Base-by-base conservation (phyloP, 495 filamentous ascomycete species). In the Aspergillus hancockii region DNA sequence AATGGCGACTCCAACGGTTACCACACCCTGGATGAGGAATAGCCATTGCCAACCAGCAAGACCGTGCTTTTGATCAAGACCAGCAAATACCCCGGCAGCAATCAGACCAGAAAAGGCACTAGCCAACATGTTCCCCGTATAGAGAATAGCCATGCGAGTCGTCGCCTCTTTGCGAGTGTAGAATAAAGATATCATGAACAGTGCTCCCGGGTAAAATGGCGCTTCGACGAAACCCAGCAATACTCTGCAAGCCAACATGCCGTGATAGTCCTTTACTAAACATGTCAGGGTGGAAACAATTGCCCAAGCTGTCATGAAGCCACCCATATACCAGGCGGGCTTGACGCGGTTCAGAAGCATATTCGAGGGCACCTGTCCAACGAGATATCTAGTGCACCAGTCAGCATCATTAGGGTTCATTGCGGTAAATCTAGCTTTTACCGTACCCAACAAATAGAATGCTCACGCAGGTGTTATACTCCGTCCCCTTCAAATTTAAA, bases 331-430 rank as follows among this genome's bases (percentile, higher is more conserved):
- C 38, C 61, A 58, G 8, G 65, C 75, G 3, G 70, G 68, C 28
- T 65, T 65, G 21, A 67, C 61, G 3, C 67, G 64, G 59, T 84
- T 86, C 8, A 87, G 67, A 36, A 85, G 79, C 49, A 86, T 70
- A 52, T 86, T 88, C 0, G 82, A 85, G 0, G 84, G 85, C 18
- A 82, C 71, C 66, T 83, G 76, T 67, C 78, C 77, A 21, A 79
- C 59, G 13, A 81, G 61, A 56, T 82, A 80, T 1, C 72, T 74
- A n/a, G 25, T 3, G 3, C 25, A 13, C 5, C 8, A 57, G 22
- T 28, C 14, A 51, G n/a, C 45, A 52, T 49, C 36, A 46, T 57
- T 38, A 52, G 67, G 23, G 28, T 28, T 3, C 7, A 28, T 28
- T 28, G 25, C 3, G 25, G 25, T 28, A 28, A 28, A 28, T 28